A percentile compares a stretch with the other conserved stretches of the same genome.
Conservation (phyloP, 1,139 yeast genomes). For the Zygoascus hellenicus region DNA sequence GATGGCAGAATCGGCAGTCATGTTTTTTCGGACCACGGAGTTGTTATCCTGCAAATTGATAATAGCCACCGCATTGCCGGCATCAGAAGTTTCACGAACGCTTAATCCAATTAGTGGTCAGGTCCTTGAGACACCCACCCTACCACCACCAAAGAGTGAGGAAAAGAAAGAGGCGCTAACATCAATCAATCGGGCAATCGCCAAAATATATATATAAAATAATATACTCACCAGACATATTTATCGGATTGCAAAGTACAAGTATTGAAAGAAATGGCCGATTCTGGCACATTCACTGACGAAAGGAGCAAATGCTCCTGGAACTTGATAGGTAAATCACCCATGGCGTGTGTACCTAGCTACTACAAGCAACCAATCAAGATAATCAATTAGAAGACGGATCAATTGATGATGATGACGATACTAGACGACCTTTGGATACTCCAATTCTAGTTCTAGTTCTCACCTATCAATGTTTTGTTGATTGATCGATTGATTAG, state of each 20-base stretch:
- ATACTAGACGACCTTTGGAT: no score
- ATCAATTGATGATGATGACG: no score
- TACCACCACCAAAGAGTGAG: no score
- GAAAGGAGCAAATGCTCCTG: slow-evolving; percentile 90
- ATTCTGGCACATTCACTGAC: slow-evolving; percentile 74
- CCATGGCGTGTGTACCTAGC: slow-evolving; percentile 7
- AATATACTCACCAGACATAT: slow-evolving; percentile 49
- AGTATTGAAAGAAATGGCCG: slow-evolving; percentile 84
- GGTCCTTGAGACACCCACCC: no score
- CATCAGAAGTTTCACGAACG: slow-evolving; percentile 70
- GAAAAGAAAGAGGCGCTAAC: no score
- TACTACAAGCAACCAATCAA: no score
- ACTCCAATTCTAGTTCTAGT: no score
- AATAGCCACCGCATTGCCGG: slow-evolving; percentile 82
- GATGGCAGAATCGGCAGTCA: slow-evolving; percentile 97
- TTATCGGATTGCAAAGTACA: slow-evolving; percentile 91
- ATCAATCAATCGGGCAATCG: background rate
- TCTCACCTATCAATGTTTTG: no score
- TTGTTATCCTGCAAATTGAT: slow-evolving; percentile 74
- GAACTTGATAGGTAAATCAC: slow-evolving; percentile 91
- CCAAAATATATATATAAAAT: no score
- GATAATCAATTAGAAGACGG: no score
- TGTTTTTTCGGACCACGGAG: slow-evolving; percentile 75
- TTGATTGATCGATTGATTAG: no score
- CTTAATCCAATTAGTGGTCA: slow-evolving; percentile 35